Percentiles rank a stretch among this genome's conserved stretches.
Evolutionary conservation across 768 basidiomycete species (phyloP).

Genomic region (Mycena pura): DNA sequence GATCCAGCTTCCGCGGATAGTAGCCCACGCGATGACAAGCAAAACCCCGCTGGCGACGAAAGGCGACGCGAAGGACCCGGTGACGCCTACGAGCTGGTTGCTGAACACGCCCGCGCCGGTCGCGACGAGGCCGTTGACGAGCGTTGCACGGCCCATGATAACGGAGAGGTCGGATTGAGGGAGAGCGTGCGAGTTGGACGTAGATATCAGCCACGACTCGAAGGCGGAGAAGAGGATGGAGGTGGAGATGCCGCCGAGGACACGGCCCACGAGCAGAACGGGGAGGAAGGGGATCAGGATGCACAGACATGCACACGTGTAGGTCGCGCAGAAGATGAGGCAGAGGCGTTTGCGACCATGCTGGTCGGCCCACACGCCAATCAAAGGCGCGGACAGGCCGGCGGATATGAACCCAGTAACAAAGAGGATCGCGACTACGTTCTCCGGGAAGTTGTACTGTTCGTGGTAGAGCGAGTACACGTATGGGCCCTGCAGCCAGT

Average conservation of each 20-base stretch:
- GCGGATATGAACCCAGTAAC: slow-evolving; percentile 81
- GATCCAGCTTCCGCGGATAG: slow-evolving; percentile 64
- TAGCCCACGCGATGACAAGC: slow-evolving; percentile 59
- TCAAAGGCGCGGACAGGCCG: slow-evolving; percentile 69
- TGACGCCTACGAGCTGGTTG: slow-evolving; percentile 65
- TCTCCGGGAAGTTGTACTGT: slow-evolving; percentile 68
- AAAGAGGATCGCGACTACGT: slow-evolving; percentile 72
- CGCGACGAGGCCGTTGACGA: slow-evolving; percentile 77
- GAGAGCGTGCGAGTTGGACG: slow-evolving; percentile 57
- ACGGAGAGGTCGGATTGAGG: slow-evolving; percentile 64
- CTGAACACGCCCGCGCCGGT: slow-evolving; percentile 69
- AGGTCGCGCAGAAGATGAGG: slow-evolving; percentile 74
- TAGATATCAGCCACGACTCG: slow-evolving; percentile 79
- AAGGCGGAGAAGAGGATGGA: slow-evolving; percentile 80
- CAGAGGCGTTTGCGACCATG: slow-evolving; percentile 74
- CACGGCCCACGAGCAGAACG: slow-evolving; percentile 65
- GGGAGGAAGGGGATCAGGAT: slow-evolving; percentile 64
- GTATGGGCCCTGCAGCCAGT: slow-evolving; percentile 85
- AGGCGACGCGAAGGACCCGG: slow-evolving; percentile 62
- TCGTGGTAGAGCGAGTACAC: slow-evolving; percentile 77
- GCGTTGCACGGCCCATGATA: slow-evolving; percentile 77
- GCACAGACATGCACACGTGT: slow-evolving; percentile 63
- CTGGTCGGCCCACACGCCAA: slow-evolving; percentile 82
- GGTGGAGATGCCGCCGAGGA: slow-evolving; percentile 75
- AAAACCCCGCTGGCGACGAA: slow-evolving; percentile 69